phyloP scores from a whole-genome alignment of 441 rosid species.

The Oxalis stricta region DNA sequence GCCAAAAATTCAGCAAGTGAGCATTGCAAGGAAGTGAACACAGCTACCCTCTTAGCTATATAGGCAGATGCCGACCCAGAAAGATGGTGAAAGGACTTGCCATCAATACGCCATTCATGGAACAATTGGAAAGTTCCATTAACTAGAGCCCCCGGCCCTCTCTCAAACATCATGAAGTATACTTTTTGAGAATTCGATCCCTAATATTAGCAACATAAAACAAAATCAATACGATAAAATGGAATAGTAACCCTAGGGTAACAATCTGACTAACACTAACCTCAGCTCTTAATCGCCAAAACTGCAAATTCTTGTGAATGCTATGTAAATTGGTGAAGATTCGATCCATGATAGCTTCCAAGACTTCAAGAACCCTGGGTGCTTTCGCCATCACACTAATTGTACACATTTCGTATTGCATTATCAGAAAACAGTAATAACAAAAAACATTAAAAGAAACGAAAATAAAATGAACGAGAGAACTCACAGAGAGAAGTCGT shows the following conservation, averaged over 20 bases:
- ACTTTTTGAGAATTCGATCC: slow-evolving; percentile 56
- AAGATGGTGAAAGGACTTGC: slow-evolving; percentile 40
- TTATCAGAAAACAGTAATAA: not conserved
- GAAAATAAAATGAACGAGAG: not conserved
- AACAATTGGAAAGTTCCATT: slow-evolving; percentile 36
- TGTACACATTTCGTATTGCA: not conserved
- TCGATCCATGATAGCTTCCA: slow-evolving; percentile 60
- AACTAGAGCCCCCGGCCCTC: slow-evolving; percentile 78
- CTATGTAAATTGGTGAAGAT: slow-evolving; percentile 43
- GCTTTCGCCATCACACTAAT: slow-evolving; percentile 31
- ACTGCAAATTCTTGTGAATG: slow-evolving; percentile 60
- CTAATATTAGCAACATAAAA: slow-evolving; percentile 18
- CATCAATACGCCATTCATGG: slow-evolving; percentile 25
- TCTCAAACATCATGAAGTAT: slow-evolving; percentile 72
- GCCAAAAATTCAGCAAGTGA: slow-evolving; percentile 73
- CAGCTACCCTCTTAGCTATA: slow-evolving; percentile 56
- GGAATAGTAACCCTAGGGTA: not conserved
- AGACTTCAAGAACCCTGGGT: slow-evolving; percentile 34
- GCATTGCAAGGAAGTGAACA: slow-evolving; percentile 42
- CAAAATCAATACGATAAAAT: not conserved
- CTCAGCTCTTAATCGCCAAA: slow-evolving; percentile 78
- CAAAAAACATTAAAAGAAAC: not conserved
- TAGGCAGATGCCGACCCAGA: slow-evolving; percentile 48
- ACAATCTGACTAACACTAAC: slow-evolving; percentile 18
- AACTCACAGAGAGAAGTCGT: slow-evolving; percentile 36